phyloP scores from a whole-genome alignment of 140 eudicot genomes.

The Erigeron philadelphicus region DNA sequence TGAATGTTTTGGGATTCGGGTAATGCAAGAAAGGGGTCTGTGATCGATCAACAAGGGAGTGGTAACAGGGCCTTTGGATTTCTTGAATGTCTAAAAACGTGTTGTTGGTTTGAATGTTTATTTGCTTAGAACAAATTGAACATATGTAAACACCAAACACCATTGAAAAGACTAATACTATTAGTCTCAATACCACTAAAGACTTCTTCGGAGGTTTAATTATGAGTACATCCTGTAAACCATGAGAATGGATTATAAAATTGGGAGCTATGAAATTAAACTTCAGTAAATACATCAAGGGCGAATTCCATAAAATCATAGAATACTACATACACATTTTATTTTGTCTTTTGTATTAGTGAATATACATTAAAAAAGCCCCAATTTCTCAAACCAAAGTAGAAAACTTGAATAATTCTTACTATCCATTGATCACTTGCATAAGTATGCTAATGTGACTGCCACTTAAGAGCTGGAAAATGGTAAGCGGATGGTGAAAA shows the following conservation, averaged over 20 bases:
- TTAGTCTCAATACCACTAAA: conserved; percentile 52
- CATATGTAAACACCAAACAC: conserved; percentile 69
- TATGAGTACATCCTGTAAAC: conserved; percentile 49
- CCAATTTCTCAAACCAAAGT: no score
- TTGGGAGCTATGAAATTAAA: conserved; percentile 4
- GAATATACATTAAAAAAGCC: no score
- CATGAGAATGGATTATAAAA: conserved; percentile 20
- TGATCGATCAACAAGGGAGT: conserved; percentile 34
- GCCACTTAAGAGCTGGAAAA: no score
- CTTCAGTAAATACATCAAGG: not conserved
- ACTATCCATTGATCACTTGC: no score
- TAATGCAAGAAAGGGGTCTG: conserved; percentile 60
- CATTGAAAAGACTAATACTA: conserved; percentile 53
- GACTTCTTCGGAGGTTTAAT: conserved; percentile 63
- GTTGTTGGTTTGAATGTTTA: conserved; percentile 33
- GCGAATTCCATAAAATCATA: no score
- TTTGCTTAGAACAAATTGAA: conserved; percentile 65
- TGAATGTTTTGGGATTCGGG: conserved; percentile 66
- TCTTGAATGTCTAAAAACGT: conserved; percentile 38
- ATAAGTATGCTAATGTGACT: no score
- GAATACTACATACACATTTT: no score
- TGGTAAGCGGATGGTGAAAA: no score
- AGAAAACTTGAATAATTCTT: no score
- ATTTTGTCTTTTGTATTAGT: no score
- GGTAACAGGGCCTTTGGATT: conserved; percentile 40